Percentiles rank a stretch among this genome's conserved stretches.
Evolutionary conservation across 352 stramenopile species (phyloP).

Genomic region (Globisporangium nodosum): DNA sequence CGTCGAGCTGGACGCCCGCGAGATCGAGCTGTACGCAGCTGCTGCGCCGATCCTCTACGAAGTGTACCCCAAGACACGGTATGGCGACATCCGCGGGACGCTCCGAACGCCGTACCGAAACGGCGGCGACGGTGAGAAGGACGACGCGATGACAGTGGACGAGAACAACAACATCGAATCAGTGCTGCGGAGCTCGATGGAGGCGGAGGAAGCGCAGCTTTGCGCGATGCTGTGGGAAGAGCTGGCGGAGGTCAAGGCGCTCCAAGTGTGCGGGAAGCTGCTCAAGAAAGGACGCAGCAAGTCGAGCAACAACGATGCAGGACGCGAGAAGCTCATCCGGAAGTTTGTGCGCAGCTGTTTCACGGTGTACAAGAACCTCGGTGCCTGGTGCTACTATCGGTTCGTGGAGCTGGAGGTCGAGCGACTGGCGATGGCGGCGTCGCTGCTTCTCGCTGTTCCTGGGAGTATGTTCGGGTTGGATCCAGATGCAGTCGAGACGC

Average conservation of each 20-base stretch:
- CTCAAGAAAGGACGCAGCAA: slow-evolving; percentile 47
- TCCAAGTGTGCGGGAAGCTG: slow-evolving; percentile 43
- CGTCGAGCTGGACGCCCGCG: slow-evolving; percentile 49
- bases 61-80: slow-evolving; percentile 31
- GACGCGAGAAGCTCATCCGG: slow-evolving; percentile 38
- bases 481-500: slow-evolving; percentile 39
- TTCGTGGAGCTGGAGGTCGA: slow-evolving; percentile 74
- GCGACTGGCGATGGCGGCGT: slow-evolving; percentile 42
- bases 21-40: slow-evolving; percentile 58
- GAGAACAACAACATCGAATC: not conserved
- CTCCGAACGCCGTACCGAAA: not conserved
- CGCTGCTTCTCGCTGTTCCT: slow-evolving; percentile 43
- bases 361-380: slow-evolving; percentile 55
- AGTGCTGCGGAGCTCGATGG: slow-evolving; percentile 3
- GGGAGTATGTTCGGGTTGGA: slow-evolving; percentile 59
- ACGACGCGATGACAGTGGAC: not conserved
- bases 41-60: slow-evolving; percentile 61
- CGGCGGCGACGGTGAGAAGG: not conserved
- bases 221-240: slow-evolving; percentile 37
- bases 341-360: slow-evolving; percentile 59
- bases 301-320: slow-evolving; percentile 23
- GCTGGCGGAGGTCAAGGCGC: slow-evolving; percentile 37
- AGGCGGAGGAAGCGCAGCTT: slow-evolving; percentile 16
- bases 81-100: not conserved
- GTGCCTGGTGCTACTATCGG: slow-evolving; percentile 69